phyloP scores from a whole-genome alignment of 2,329 filamentous ascomycete species.

The Alternaria panax region DNA sequence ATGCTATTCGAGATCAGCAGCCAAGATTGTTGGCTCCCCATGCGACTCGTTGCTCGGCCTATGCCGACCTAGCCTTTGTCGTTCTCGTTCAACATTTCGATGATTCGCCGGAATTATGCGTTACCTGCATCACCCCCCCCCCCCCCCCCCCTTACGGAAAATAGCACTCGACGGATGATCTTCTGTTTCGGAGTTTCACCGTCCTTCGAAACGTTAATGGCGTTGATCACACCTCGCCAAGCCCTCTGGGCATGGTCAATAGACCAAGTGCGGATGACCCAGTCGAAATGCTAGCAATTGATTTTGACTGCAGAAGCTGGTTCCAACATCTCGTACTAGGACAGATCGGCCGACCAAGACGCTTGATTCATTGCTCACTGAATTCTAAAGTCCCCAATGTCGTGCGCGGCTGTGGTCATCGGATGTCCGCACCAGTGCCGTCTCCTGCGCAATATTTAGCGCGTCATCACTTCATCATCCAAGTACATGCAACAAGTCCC shows the following conservation, averaged over 20 bases:
- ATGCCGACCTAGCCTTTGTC: conserved; percentile 9
- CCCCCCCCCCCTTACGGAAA: not conserved
- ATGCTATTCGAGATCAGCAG: conserved; percentile 4
- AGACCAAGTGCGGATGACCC: conserved; percentile 31
- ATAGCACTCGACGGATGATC: conserved; percentile 17
- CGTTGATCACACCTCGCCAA: conserved; percentile 32
- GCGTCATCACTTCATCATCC: not conserved
- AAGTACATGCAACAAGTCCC: not conserved
- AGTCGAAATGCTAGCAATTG: conserved; percentile 37
- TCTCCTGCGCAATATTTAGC: conserved; percentile 16
- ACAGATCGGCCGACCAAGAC: conserved; percentile 13
- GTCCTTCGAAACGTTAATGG: conserved; percentile 28
- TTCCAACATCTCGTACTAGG: conserved; percentile 13
- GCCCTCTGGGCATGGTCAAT: conserved; percentile 17
- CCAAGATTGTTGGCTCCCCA: conserved; percentile 5
- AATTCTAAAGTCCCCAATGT: conserved; percentile 8
- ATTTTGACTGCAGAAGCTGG: conserved; percentile 26
- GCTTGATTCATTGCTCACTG: conserved; percentile 12
- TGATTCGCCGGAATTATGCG: conserved; percentile 8
- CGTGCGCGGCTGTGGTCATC: conserved; percentile 24
- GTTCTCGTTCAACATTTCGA: not conserved
- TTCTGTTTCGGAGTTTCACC: conserved; percentile 6
- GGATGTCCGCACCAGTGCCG: conserved; percentile 22
- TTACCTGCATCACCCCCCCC: conserved; percentile 11
- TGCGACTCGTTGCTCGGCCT: conserved; percentile 3